Evolutionary conservation across 371 early-diverging fungal species (phyloP).

Genomic region (Umbelopsis sp.): DNA sequence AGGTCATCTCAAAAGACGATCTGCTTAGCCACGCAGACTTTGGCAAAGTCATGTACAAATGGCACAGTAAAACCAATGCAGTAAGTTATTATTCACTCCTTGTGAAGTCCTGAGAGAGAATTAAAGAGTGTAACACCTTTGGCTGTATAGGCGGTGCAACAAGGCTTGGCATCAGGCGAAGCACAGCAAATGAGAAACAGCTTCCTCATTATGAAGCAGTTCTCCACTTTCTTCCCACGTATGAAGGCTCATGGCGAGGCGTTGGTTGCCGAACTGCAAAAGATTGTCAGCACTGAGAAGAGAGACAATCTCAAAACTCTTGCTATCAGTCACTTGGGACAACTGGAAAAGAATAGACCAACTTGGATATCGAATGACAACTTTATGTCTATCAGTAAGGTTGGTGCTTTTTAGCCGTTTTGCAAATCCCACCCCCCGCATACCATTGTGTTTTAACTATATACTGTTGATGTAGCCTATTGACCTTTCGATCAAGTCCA

Average conservation of each 20-base stretch:
- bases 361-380: conserved; percentile 14
- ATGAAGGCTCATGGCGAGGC: conserved; percentile 57
- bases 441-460: conserved; percentile 15
- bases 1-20: conserved; percentile 54
- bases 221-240: conserved; percentile 67
- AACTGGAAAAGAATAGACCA: conserved; percentile 11
- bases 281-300: conserved; percentile 35
- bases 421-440: not conserved
- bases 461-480: conserved; percentile 30
- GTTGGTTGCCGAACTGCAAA: conserved; percentile 36
- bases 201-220: conserved; percentile 69
- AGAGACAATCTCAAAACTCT: conserved; percentile 47
- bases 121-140: not conserved
- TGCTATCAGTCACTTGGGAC: conserved; percentile 35
- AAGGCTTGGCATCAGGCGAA: conserved; percentile 67
- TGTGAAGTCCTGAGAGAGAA: not conserved
- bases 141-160: conserved; percentile 28
- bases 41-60: conserved; percentile 74
- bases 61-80: conserved; percentile 69
- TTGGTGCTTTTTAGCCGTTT: not conserved
- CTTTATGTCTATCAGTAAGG: conserved; percentile 16
- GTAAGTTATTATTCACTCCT: conserved; percentile 18
- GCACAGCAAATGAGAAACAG: conserved; percentile 76
- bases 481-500: not conserved
- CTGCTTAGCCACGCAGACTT: conserved; percentile 71